Base-by-base conservation (phyloP, 1,284 basidiomycete genomes). In the Gymnopus androsaceus region DNA sequence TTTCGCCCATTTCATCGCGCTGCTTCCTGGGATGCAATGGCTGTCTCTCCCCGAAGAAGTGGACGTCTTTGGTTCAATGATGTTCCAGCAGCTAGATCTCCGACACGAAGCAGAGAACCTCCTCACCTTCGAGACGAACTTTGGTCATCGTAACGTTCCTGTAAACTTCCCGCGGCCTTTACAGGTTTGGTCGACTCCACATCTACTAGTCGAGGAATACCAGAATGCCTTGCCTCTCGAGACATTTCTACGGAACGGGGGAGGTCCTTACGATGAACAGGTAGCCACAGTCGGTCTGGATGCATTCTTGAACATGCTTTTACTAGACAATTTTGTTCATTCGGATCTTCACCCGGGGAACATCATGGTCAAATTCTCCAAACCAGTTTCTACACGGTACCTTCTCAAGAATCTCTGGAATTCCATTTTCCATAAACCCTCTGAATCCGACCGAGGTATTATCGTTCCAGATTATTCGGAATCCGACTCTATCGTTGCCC, bases 251-350 rank as follows among this genome's bases (percentile, higher is more conserved):
- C 82, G 78, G 58, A 91, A 95, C 60, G 95, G 96, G 1, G 95
- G 94, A 23, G 95, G 93, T 0, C 91, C 92, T 5, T 99, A 85
- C 67, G 94, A 98, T 66, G 85, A 90, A 56, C 84, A 89, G 55
- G 84, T 99, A 38, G 96, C 97, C 5, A 95, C 92, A 55, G 81
- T 95, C 15, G 97, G 97, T 9, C 78, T 99, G 14, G 95, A 99
- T 69, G 94, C 95, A 1, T 99, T 99, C 74, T 70, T 99, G 92
- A 94, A 98, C 74, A 99, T 99, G 96, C 84, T 99, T 21, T 78
- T 99, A 1, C 79, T 99, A 45, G 96, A 99, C 74, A 99, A 99
- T 72, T 99, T 98, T 72, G 95, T 96, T 1, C 96, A 99, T 70
- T 88, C 95, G 3, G 96, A 97, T 71, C 80, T 97, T 25, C 92